Evolutionary conservation across 1,139 yeast species (phyloP).

Genomic region (Meyerozyma sp.): DNA sequence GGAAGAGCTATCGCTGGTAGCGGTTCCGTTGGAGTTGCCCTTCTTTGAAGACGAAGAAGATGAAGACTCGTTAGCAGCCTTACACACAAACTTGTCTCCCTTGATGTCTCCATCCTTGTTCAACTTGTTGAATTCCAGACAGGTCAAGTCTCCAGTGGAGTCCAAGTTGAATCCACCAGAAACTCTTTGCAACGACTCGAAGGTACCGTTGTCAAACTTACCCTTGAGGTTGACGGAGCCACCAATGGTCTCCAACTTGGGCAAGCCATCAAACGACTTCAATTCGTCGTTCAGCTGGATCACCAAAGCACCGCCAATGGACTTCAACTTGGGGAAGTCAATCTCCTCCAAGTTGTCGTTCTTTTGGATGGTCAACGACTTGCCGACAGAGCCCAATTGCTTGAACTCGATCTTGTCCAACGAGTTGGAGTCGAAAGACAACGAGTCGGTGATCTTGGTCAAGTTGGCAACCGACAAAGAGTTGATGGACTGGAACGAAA

Average conservation of each 20-base stretch:
- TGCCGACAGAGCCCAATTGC: constrained; percentile 62
- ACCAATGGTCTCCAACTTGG: constrained; percentile 63
- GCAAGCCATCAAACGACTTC: constrained; percentile 65
- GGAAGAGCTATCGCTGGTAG: constrained; percentile 23
- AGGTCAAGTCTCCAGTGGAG: constrained; percentile 72
- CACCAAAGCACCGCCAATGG: constrained; percentile 84
- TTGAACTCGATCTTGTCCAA: constrained; percentile 55
- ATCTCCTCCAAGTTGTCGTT: constrained; percentile 68
- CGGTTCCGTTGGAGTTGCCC: constrained; percentile 17
- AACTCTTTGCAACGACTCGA: constrained; percentile 68
- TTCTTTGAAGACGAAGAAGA: constrained; percentile 45
- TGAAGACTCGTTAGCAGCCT: constrained; percentile 60
- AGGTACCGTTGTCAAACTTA: constrained; percentile 71
- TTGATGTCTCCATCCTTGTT: constrained; percentile 72
- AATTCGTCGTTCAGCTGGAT: constrained; percentile 79
- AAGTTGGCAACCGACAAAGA: constrained; percentile 68
- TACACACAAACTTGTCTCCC: constrained; percentile 86
- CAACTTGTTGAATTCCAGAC: constrained; percentile 66
- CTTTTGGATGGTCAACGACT: constrained; percentile 68
- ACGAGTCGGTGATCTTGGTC: constrained; percentile 68
- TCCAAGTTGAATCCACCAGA: constrained; percentile 88
- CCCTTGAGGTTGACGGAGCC: constrained; percentile 87
- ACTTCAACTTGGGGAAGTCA: constrained; percentile 63
- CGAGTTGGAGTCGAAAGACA: constrained; percentile 67
- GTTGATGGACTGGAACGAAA: constrained; percentile 74